phyloP scores from a whole-genome alignment of 2,329 filamentous ascomycete genomes.

The Cladosporium oxysporum region DNA sequence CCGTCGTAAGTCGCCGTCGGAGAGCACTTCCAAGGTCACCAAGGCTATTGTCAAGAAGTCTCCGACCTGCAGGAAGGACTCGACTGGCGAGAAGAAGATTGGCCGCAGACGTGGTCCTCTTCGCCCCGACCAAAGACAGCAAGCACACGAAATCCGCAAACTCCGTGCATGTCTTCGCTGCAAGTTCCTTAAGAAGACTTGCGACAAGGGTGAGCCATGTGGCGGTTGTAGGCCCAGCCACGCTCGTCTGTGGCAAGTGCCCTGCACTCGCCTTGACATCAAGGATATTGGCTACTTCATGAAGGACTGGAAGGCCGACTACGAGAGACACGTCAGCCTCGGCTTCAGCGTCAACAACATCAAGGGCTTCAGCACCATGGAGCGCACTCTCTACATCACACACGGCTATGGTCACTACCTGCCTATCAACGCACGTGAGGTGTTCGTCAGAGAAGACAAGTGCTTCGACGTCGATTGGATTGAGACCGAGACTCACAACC shows the following conservation, averaged over 20 bases:
- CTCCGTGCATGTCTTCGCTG: slow-evolving; percentile 89
- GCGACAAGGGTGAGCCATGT: slow-evolving; percentile 95
- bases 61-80: slow-evolving; percentile 74
- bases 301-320: slow-evolving; percentile 99
- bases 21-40: slow-evolving; percentile 69
- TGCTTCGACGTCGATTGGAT: slow-evolving; percentile 95
- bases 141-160: slow-evolving; percentile 95
- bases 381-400: slow-evolving; percentile 81
- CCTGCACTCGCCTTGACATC: slow-evolving; percentile 96
- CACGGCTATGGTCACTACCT: slow-evolving; percentile 94
- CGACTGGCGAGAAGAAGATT: slow-evolving; percentile 80
- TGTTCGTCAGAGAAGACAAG: slow-evolving; percentile 87
- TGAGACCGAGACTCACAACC: slow-evolving; percentile 75
- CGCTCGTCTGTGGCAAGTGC: slow-evolving; percentile 93
- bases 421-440: slow-evolving; percentile 89
- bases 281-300: slow-evolving; percentile 98
- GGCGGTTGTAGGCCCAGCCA: slow-evolving; percentile 94
- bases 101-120: slow-evolving; percentile 87
- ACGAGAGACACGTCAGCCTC: slow-evolving; percentile 82
- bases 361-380: slow-evolving; percentile 71
- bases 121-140: slow-evolving; percentile 89
- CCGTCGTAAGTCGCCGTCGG: slow-evolving; percentile 59
- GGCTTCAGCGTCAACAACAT: slow-evolving; percentile 93
- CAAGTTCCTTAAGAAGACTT: slow-evolving; percentile 99
- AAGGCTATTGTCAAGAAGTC: slow-evolving; percentile 82